These are phyloP conservation scores for Pseudogymnoascus sp. DNA, from an alignment of 2,329 filamentous ascomycete genomes.

Conservation along the genomic window DNA sequence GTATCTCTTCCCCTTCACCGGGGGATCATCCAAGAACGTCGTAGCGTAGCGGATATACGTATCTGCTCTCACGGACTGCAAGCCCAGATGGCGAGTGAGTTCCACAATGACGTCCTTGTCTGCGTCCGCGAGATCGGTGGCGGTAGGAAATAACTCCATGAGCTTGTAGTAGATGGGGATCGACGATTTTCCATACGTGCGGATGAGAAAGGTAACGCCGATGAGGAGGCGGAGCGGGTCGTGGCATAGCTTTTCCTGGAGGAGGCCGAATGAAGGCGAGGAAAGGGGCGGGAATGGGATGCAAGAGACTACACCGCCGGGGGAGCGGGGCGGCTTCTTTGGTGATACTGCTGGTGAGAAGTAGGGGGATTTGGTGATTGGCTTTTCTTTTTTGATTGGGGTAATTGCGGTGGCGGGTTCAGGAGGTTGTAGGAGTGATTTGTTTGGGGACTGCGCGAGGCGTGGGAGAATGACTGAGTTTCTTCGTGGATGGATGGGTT, in stretches of 20 bases:
- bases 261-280: constrained; percentile 60
- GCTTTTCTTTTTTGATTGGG: not conserved
- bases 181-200: constrained; percentile 64
- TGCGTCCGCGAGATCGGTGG: constrained; percentile 51
- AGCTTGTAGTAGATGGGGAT: constrained; percentile 68
- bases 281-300: constrained; percentile 61
- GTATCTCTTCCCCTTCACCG: constrained; percentile 48
- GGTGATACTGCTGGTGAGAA: constrained; percentile 15
- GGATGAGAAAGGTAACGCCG: constrained; percentile 77
- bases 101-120: constrained; percentile 46
- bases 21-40: constrained; percentile 57
- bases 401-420: not conserved
- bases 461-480: not conserved
- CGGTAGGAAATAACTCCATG: constrained; percentile 59
- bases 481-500: not conserved
- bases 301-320: constrained; percentile 35
- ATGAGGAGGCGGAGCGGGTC: constrained; percentile 75
- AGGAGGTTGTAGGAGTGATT: not conserved
- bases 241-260: constrained; percentile 70
- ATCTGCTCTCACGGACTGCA: constrained; percentile 58
- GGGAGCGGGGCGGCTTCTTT: constrained; percentile 9
- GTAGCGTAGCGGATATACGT: constrained; percentile 64
- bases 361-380: constrained; percentile 23
- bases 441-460: not conserved
- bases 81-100: constrained; percentile 62